phyloP scores from a whole-genome alignment of 495 filamentous ascomycete species.

The Letharia lupina region DNA sequence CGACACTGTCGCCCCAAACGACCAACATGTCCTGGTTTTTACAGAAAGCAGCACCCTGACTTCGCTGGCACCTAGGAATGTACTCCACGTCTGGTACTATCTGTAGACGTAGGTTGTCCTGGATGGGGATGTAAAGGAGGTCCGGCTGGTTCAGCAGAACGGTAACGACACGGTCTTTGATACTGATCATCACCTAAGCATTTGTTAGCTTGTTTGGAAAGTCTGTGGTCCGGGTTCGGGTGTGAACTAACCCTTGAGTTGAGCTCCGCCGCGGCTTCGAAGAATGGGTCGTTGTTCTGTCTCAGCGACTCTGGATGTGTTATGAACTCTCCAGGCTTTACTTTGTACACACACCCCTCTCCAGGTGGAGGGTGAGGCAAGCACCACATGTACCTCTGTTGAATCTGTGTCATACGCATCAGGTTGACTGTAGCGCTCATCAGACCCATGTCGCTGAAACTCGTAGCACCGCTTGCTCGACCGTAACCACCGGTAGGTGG shows the following conservation, averaged over 20 bases:
- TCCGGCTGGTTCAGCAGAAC: slow-evolving; percentile 41
- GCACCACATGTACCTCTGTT: slow-evolving; percentile 13
- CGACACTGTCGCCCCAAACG: slow-evolving; percentile 61
- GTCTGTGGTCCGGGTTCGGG: not conserved
- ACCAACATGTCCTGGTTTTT: slow-evolving; percentile 46
- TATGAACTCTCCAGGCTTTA: slow-evolving; percentile 40
- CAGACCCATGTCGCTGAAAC: slow-evolving; percentile 3
- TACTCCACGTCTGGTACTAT: slow-evolving; percentile 47
- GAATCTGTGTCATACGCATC: slow-evolving; percentile 9
- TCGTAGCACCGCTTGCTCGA: slow-evolving; percentile 3
- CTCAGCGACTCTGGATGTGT: slow-evolving; percentile 48
- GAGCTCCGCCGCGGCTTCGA: slow-evolving; percentile 42
- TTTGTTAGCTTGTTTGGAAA: slow-evolving; percentile 5
- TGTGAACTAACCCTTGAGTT: slow-evolving; percentile 44
- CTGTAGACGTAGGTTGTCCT: slow-evolving; percentile 50
- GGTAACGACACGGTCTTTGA: slow-evolving; percentile 50
- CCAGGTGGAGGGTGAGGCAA: slow-evolving; percentile 25
- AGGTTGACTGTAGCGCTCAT: slow-evolving; percentile 11
- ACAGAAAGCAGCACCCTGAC: slow-evolving; percentile 63
- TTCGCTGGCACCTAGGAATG: slow-evolving; percentile 50
- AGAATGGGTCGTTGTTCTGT: slow-evolving; percentile 40
- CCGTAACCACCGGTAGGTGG: slow-evolving; percentile 4
- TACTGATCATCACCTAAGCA: slow-evolving; percentile 47
- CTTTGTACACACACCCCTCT: slow-evolving; percentile 55
- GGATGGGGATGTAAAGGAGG: slow-evolving; percentile 46